phyloP scores from a whole-genome alignment of 2,329 filamentous ascomycete species.

The Zelopaecilomyces penicillatus region DNA sequence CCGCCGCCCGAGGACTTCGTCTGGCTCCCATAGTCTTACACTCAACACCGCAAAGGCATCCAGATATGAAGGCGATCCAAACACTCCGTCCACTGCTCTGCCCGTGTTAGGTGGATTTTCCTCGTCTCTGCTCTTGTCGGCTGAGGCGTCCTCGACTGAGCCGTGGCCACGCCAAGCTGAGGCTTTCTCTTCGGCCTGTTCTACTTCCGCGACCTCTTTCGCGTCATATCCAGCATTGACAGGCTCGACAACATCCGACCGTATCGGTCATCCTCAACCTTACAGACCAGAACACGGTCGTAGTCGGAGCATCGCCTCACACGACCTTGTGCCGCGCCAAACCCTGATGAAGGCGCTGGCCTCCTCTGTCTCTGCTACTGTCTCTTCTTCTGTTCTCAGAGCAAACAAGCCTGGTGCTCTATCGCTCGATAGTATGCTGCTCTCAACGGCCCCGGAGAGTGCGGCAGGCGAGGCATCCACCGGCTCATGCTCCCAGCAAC shows the following conservation, averaged over 20 bases:
- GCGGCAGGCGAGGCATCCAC: slow-evolving; percentile 34
- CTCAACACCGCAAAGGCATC: slow-evolving; percentile 15
- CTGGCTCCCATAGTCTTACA: slow-evolving; percentile 11
- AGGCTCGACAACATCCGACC: slow-evolving; percentile 1
- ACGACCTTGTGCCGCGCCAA: slow-evolving; percentile 62
- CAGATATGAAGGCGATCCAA: slow-evolving; percentile 11
- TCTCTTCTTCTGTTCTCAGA: slow-evolving; percentile 33
- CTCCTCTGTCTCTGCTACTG: slow-evolving; percentile 32
- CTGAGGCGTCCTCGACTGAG: slow-evolving; percentile 6
- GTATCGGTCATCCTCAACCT: neutral
- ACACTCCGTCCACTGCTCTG: slow-evolving; percentile 15
- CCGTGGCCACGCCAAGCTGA: neutral
- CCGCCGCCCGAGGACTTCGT: slow-evolving; percentile 12
- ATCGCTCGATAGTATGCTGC: slow-evolving; percentile 48
- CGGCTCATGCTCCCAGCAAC: slow-evolving; percentile 43
- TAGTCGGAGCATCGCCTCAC: slow-evolving; percentile 45
- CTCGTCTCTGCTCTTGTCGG: slow-evolving; percentile 10
- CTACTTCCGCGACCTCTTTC: neutral
- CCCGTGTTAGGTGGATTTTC: slow-evolving; percentile 19
- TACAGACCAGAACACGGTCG: slow-evolving; percentile 18
- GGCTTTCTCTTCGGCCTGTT: neutral
- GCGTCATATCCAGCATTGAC: neutral
- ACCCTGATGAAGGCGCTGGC: slow-evolving; percentile 77
- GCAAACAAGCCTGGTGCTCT: slow-evolving; percentile 55
- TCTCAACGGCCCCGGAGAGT: slow-evolving; percentile 19